Base-by-base conservation (phyloP, 805 yeast genomes). In the Grigorovia yakushimaensis region DNA sequence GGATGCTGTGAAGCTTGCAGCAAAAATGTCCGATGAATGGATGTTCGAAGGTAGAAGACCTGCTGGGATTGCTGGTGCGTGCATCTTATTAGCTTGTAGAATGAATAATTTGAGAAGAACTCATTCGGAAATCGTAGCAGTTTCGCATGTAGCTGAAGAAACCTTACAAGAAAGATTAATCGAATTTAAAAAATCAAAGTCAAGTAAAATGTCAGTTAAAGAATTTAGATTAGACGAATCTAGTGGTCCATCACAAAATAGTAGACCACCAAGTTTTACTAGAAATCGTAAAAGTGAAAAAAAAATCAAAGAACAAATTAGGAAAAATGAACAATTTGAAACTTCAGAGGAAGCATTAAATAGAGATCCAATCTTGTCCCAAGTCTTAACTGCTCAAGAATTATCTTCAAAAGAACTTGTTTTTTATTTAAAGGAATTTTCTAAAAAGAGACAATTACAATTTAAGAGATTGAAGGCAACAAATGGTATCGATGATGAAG, bases 1-100 rank as follows among this genome's bases (percentile, higher is more conserved):
- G 50, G 99, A 93, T 64, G 98, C 98, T 0, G 81, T 82, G 6
- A 78, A 81, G 56, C 68, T 93, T 20, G 95, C 96, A 0, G 86
- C 80, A 60, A 73, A 96, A 54, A 93, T 93, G 99, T 74, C 89
- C 13, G 78, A 80, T 40, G 98, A 93, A 60, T 93, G 98, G 97
- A 84, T 93, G 55, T 86, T 82, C 62, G 95, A 88, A 66, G 99
- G 99, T 22, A 77, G 99, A 61, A 74, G 98, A 52, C 98, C 99
- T 0, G 98, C 98, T 0, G 98, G 99, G 58, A 79, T 93, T 46
- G 98, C 98, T 0, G 99, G 98, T 20, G 98, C 98, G 0, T 88
- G 97, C 66, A 72, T 93, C 1, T 63, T 94, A 41, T 68, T 93
- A 44, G 98, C 99, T 0, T 93, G 97, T 2, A 76, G 98, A 66